Base-by-base conservation (phyloP, 768 basidiomycete genomes). In the Lactifluus volemus region DNA sequence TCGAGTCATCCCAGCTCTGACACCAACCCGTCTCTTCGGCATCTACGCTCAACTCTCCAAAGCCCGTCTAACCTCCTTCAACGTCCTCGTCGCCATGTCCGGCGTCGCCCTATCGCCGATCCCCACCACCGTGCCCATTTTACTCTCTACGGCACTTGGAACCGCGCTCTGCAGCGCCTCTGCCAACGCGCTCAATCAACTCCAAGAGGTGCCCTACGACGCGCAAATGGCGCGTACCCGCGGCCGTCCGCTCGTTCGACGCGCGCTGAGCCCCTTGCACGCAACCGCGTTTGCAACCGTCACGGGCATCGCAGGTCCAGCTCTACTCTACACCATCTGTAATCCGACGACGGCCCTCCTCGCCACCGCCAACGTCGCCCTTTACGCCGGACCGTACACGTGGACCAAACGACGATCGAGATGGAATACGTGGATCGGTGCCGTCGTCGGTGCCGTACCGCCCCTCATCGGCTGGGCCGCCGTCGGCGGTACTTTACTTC, bases 381-480 rank as follows among this genome's bases (percentile, higher is more conserved):
- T 98, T 6, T 99, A 99, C 72, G 89, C 94, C 0, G 92, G 89
- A 0, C 73, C 87, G 34, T 99, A 99, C 74, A 99, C 97, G 0
- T 89, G 86, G 77, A 78, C 94, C 75, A 98, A 99, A 72, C 81
- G 97, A 17, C 85, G 82, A 67, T 84, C 81, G 60, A 77, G 88
- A 5, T 77, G 77, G 65, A 99, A 97, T 71, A 99, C 96, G 2
- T 98, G 95, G 96, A 84, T 95, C 17, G 96, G 96, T 10, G 80
- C 92, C 0, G 78, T 98, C 21, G 96, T 99, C 3, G 97, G 97
- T 36, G 94, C 79, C 0, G 77, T 98, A 5, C 97, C 97, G 6
- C 94, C 96, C 2, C 74, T 99, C 53, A 98, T 99, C 89, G 97
- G 97, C 45, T 99, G 97, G 97, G 86, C 96, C 7, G 97, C 97